Percentiles rank a stretch among this genome's conserved stretches.
phyloP scores from a whole-genome alignment of 805 yeast genomes.

The Cephaloascus fragrans region DNA sequence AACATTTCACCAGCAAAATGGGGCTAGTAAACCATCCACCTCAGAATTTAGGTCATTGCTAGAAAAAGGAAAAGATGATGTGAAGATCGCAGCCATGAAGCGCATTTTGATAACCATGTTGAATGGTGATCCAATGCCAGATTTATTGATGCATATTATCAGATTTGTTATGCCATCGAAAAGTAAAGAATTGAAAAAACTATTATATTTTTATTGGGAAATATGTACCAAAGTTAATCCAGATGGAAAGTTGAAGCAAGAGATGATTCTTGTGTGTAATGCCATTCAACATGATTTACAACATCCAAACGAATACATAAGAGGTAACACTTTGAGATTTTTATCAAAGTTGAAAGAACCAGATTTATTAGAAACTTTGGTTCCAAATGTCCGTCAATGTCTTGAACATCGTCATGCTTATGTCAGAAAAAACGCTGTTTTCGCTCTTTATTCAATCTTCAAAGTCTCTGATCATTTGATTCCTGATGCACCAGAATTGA shows the following conservation, averaged over 20 bases:
- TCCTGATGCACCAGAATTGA: conserved; percentile 91
- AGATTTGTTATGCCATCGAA: conserved; percentile 96
- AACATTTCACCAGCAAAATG: conserved; percentile 32
- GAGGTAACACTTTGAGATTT: conserved; percentile 92
- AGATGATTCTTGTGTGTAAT: conserved; percentile 96
- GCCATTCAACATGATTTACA: conserved; percentile 96
- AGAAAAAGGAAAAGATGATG: conserved; percentile 85
- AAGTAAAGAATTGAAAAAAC: conserved; percentile 82
- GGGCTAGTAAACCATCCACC: conserved; percentile 51
- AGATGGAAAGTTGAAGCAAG: conserved; percentile 90
- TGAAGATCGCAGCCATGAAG: conserved; percentile 85
- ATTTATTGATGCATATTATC: conserved; percentile 90
- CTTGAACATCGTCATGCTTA: conserved; percentile 95
- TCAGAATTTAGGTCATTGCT: conserved; percentile 68
- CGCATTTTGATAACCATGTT: conserved; percentile 76
- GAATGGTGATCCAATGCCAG: conserved; percentile 90
- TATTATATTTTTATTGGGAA: conserved; percentile 95
- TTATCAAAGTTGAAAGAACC: conserved; percentile 86
- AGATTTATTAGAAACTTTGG: conserved; percentile 89
- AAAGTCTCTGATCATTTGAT: conserved; percentile 76
- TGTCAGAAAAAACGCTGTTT: conserved; percentile 93
- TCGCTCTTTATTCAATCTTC: conserved; percentile 78
- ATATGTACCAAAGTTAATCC: conserved; percentile 86
- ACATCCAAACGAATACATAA: conserved; percentile 94
- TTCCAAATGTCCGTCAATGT: conserved; percentile 85